These are phyloP conservation scores for Zasmidium cellare DNA, from an alignment of 2,329 filamentous ascomycete species.

Conservation along the genomic window DNA sequence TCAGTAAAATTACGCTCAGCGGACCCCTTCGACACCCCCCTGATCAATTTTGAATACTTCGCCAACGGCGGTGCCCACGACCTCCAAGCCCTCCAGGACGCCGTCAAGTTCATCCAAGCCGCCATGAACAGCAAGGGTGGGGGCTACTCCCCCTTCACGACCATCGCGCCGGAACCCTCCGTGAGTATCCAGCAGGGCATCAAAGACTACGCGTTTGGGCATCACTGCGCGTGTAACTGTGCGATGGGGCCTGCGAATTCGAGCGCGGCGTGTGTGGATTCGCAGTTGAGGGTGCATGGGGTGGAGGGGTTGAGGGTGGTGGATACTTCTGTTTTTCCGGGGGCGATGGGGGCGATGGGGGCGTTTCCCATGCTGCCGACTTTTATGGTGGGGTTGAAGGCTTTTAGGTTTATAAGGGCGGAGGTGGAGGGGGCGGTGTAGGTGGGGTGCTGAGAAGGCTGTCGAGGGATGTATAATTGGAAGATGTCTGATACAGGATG, in stretches of 20 bases:
- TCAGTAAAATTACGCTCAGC: neutral
- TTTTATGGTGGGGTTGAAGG: too few species aligned
- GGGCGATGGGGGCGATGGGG: too few species aligned
- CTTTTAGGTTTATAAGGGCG: too few species aligned
- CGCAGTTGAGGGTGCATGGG: slow-evolving; percentile 18
- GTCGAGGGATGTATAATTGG: too few species aligned
- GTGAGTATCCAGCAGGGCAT: slow-evolving; percentile 40
- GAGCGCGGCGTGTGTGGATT: slow-evolving; percentile 32
- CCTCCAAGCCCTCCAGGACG: slow-evolving; percentile 56
- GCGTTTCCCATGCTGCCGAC: too few species aligned
- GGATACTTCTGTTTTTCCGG: slow-evolving; percentile 20
- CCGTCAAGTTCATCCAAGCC: slow-evolving; percentile 16
- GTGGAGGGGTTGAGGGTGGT: slow-evolving; percentile 23
- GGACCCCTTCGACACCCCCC: slow-evolving; percentile 59
- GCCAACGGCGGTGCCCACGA: slow-evolving; percentile 42
- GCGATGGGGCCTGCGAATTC: neutral
- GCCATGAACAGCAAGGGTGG: too few species aligned
- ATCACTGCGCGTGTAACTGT: neutral
- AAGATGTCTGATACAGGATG: too few species aligned
- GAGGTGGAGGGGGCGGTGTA: too few species aligned
- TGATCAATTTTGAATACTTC: slow-evolving; percentile 63
- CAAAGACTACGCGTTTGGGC: slow-evolving; percentile 45
- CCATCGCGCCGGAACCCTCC: neutral
- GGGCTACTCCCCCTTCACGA: neutral
- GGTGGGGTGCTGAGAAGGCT: too few species aligned